A percentile compares a stretch with the other conserved stretches of the same genome.
Conservation (phyloP, 1,139 yeast species). For the Kurtzmaniella quercitrusa region DNA sequence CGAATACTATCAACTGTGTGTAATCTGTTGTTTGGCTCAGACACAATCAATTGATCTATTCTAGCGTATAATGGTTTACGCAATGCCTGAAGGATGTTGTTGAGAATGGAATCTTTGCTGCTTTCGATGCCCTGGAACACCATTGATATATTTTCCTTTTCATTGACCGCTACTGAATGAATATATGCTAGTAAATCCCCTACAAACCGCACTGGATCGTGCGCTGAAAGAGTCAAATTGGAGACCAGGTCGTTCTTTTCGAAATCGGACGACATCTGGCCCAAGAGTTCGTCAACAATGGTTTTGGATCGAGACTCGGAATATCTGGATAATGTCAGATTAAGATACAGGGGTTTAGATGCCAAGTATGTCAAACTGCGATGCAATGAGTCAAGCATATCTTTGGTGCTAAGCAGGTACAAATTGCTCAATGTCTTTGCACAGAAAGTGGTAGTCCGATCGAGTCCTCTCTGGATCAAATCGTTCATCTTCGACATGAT, state of each 20-base stretch:
- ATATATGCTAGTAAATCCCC: slow-evolving; percentile 90
- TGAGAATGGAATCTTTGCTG: slow-evolving; percentile 12
- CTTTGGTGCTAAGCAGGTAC: slow-evolving; percentile 26
- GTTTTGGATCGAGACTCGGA: slow-evolving; percentile 55
- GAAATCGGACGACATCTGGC: slow-evolving; percentile 41
- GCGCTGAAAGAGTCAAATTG: slow-evolving; percentile 60
- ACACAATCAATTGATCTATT: slow-evolving; percentile 64
- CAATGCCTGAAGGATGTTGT: slow-evolving; percentile 28
- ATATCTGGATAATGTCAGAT: slow-evolving; percentile 40
- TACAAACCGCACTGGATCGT: slow-evolving; percentile 76
- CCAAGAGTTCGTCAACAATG: slow-evolving; percentile 54
- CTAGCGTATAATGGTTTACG: slow-evolving; percentile 41
- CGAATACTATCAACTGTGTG: slow-evolving; percentile 53
- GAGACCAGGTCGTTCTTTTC: slow-evolving; percentile 23
- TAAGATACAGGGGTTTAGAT: slow-evolving; percentile 46
- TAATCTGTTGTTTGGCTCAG: slow-evolving; percentile 51
- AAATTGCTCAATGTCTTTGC: slow-evolving; percentile 34
- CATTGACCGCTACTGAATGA: slow-evolving; percentile 87
- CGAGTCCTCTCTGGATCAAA: slow-evolving; percentile 49
- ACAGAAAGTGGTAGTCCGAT: slow-evolving; percentile 38
- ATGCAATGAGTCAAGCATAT: slow-evolving; percentile 27
- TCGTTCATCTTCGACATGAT: slow-evolving; percentile 60
- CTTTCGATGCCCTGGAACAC: slow-evolving; percentile 21
- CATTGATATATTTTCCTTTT: slow-evolving; percentile 65
- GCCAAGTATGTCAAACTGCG: slow-evolving; percentile 29